A percentile compares a stretch with the other conserved stretches of the same genome.
Evolutionary conservation across 805 yeast species (phyloP).

Genomic region (Hyphopichia homilentoma): DNA sequence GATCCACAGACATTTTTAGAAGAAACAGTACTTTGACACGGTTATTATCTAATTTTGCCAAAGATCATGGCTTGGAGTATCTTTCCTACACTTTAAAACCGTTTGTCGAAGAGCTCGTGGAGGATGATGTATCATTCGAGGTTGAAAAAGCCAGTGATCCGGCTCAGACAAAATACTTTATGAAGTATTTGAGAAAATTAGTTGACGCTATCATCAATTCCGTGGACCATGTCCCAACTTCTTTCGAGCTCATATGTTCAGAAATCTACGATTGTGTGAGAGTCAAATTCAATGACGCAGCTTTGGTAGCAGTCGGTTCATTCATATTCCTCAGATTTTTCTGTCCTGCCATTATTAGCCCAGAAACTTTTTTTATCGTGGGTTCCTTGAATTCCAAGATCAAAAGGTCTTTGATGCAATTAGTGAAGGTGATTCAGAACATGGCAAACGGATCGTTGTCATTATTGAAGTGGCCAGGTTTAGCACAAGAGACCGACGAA

Average conservation of each 20-base stretch:
- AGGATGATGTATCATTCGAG: slow-evolving; percentile 52
- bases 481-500: slow-evolving; percentile 40
- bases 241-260: slow-evolving; percentile 68
- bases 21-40: slow-evolving; percentile 82
- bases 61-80: slow-evolving; percentile 61
- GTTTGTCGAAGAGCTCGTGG: slow-evolving; percentile 50
- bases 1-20: slow-evolving; percentile 71
- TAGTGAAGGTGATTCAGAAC: slow-evolving; percentile 82
- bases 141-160: slow-evolving; percentile 50
- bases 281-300: slow-evolving; percentile 59
- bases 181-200: slow-evolving; percentile 51
- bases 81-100: slow-evolving; percentile 52
- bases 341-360: slow-evolving; percentile 90
- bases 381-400: slow-evolving; percentile 25
- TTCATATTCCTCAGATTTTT: slow-evolving; percentile 80
- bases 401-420: slow-evolving; percentile 67
- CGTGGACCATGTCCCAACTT: slow-evolving; percentile 58
- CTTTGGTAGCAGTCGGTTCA: slow-evolving; percentile 72
- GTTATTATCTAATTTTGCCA: slow-evolving; percentile 66
- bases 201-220: slow-evolving; percentile 60
- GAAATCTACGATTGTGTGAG: slow-evolving; percentile 57
- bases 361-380: slow-evolving; percentile 53
- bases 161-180: slow-evolving; percentile 43
- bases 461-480: slow-evolving; percentile 60
- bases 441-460: slow-evolving; percentile 79